Evolutionary conservation across 2,329 filamentous ascomycete species (phyloP).

Genomic region (Macrophomina tecta): DNA sequence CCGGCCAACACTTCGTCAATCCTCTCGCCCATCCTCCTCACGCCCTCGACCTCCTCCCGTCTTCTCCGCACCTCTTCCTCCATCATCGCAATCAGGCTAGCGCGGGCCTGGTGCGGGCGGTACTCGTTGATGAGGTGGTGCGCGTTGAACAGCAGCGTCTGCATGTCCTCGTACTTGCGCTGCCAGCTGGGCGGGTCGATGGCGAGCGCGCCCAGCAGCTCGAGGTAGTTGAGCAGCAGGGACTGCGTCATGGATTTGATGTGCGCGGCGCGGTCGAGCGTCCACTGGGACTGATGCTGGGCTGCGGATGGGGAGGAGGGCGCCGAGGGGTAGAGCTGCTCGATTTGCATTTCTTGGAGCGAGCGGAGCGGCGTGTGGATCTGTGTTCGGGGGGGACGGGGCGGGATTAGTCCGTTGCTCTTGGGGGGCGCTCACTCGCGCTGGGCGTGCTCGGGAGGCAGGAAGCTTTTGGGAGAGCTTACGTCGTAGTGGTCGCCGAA

Average conservation of each 20-base stretch:
- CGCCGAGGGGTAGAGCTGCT: conserved; percentile 68
- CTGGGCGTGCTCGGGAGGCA: background rate
- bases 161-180: conserved; percentile 77
- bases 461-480: background rate
- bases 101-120: conserved; percentile 87
- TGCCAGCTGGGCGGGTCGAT: conserved; percentile 68
- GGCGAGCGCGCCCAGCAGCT: conserved; percentile 75
- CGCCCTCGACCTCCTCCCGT: conserved; percentile 73
- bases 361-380: conserved; percentile 67
- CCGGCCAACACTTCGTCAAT: conserved; percentile 76
- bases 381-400: conserved; percentile 34
- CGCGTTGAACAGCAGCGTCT: conserved; percentile 86
- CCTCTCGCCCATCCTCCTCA: conserved; percentile 71
- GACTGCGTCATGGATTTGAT: conserved; percentile 83
- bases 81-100: conserved; percentile 86
- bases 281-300: conserved; percentile 50
- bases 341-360: conserved; percentile 73
- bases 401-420: too few relatives aligned
- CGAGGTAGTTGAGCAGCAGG: conserved; percentile 85
- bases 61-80: conserved; percentile 79
- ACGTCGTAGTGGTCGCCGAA: conserved; percentile 61
- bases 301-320: conserved; percentile 33
- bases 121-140: conserved; percentile 95
- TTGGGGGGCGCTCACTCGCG: too few relatives aligned
- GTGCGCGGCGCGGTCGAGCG: conserved; percentile 61